Evolutionary conservation across 306 rosid genomes (phyloP), one percentile per base, ranked within the genome.

Genomic region (Sophora flavescens): DNA sequence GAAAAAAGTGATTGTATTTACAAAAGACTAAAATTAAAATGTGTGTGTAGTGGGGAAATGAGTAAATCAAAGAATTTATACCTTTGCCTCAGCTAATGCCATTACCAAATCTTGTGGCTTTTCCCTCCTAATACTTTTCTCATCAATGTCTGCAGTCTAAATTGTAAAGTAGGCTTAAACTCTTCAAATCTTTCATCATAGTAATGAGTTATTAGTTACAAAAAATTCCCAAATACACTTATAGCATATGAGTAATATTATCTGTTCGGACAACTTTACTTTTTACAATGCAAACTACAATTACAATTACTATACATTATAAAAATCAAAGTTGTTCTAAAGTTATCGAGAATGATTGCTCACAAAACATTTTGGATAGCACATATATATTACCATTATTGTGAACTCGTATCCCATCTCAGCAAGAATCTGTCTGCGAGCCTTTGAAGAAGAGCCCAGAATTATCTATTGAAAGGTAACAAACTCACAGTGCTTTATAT

Each of bases 1-100:
- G 47, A 45, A 10, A 42, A 45, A 69, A 35, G 12, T 61, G 10
- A 14, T 54, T 59, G 17, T 57, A 58, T 35, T 14, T 48, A 14
- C 6, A 35, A 2, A 54, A 3, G 41, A 81, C 3, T 17, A 36
- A 51, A 4, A 67, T 1, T 3, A 12, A 11, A 15, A 53, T 8
- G 1, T 3, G 32, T 0, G 8, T 7, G 5, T 2, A 18, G 0
- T 18, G 5, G 9, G 18, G 5, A 4, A 11, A 63, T 52, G 2
- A 71, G 13, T 22, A 53, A 68, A 32, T 4, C 6, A 50, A 54
- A 51, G 16, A 66, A 52, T n/a, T 3, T 58, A 17, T 63, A 90
- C 97, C 97, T 95, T 95, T 17, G 97, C 97, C 84, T 90, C 96
- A 53, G 97, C 97, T 75, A 95, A 60, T 75, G 88, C 86, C 82